Evolutionary conservation across 2,329 filamentous ascomycete species (phyloP), one percentile per base, ranked within the genome.

Genomic region (Zymoseptoria passerinii): DNA sequence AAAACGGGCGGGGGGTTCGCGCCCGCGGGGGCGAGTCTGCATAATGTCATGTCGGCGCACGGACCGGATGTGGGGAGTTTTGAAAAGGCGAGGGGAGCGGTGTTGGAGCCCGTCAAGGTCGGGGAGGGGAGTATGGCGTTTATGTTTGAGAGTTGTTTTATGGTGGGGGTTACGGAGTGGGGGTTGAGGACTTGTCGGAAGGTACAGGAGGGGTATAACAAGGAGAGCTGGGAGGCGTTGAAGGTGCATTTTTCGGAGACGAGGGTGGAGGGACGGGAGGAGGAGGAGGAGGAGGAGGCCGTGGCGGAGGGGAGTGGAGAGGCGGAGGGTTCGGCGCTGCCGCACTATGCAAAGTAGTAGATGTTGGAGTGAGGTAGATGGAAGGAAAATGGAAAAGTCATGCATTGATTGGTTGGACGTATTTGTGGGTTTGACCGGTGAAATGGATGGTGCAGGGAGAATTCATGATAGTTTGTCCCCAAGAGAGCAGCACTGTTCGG

Each of bases 111-210:
- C 1, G 73, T 73, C 35, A 80, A 84, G 68, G 83, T 86, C 1
- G 83, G 83, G 1, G 76, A 73, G 29, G 82, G 82, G 13, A 84
- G 83, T 67, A 84, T 83, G 67, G 84, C 84, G 0, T 86, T 86
- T 66, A 87, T 87, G 84, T 86, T 86, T 65, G 84, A 87, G 77
- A 87, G 81, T 63, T 84, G 80, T 57, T 68, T 87, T 56, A 87
- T 88, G 83, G 79, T 89, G 1, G 86, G 85, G 1, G 85, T 89
- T 28, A 88, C 86, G 1, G 82, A 87, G 58, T 89, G 86, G 85
- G 86, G 85, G 1, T 72, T 89, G 61, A 86, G 83, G 72, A 82
- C 82, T 61, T 92, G 85, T 69, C 74, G 79, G 67, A 89, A 88
- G 73, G 81, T 88, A 48, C 86, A 89, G 75, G 79, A 83, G 64